phyloP scores from a whole-genome alignment of 1,284 basidiomycete genomes.

The Neotropicomus parvogracilis region DNA sequence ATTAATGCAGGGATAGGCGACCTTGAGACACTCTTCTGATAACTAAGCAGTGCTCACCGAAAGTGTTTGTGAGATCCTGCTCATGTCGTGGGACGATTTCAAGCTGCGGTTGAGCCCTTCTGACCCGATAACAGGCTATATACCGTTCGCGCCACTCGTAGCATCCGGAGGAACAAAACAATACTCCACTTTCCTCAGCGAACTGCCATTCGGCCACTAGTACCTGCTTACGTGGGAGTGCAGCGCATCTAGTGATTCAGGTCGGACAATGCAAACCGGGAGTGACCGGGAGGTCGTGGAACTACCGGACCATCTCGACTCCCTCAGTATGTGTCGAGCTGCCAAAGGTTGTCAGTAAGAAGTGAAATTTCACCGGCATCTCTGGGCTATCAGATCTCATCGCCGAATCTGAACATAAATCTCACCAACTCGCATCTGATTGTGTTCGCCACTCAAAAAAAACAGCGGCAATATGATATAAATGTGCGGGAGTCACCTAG shows the following conservation, averaged over 20 bases:
- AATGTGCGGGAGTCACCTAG: background rate
- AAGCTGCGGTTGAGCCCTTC: background rate
- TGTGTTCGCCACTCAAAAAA: conserved; percentile 1
- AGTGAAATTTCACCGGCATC: background rate
- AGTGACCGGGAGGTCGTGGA: background rate
- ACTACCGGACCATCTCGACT: background rate
- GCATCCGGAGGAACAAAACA: conserved; percentile 25
- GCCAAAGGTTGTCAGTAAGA: background rate
- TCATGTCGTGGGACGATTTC: conserved; percentile 19
- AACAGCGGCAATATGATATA: conserved; percentile 3
- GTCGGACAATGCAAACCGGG: conserved; percentile 21
- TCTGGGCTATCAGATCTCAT: background rate
- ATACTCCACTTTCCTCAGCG: conserved; percentile 6
- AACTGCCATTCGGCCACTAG: conserved; percentile 10
- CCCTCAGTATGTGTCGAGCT: background rate
- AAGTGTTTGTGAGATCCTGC: conserved; percentile 33
- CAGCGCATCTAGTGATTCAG: background rate
- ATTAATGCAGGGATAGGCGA: conserved; percentile 1
- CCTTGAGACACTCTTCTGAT: background rate
- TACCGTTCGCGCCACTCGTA: conserved; percentile 25
- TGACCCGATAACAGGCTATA: conserved; percentile 19
- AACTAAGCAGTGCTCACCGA: conserved; percentile 23
- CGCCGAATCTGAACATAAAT: background rate
- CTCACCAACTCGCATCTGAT: conserved; percentile 9
- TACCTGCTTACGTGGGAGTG: conserved; percentile 9